phyloP scores from a whole-genome alignment of 2,329 filamentous ascomycete genomes.

The Fusarium caatingaense region DNA sequence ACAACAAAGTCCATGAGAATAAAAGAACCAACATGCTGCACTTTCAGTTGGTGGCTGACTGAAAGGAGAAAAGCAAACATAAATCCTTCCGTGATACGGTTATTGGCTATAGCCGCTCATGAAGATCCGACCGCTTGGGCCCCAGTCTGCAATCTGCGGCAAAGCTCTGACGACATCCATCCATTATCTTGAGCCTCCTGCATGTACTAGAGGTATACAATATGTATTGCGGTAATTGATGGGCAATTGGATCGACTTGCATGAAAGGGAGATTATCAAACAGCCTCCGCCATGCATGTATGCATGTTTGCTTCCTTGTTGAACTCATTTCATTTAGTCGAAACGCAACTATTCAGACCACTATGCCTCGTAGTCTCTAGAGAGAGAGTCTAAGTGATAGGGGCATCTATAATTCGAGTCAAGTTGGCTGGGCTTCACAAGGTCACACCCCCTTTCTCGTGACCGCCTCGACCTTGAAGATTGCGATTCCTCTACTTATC shows the following conservation, averaged over 20 bases:
- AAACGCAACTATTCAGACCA: constrained; percentile 21
- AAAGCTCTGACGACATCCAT: constrained; percentile 29
- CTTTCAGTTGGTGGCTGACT: constrained; percentile 5
- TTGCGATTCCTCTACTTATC: not conserved
- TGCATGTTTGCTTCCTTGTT: constrained; percentile 3
- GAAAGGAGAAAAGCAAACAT: constrained; percentile 22
- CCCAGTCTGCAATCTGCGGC: constrained; percentile 2
- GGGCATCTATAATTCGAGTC: not conserved
- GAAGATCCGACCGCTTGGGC: constrained; percentile 32
- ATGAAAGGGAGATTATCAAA: constrained; percentile 15
- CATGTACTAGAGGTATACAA: not conserved
- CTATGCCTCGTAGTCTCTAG: not conserved
- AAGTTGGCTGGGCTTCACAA: not conserved
- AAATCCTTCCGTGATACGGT: not conserved
- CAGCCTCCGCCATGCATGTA: constrained; percentile 18
- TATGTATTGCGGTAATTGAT: not conserved
- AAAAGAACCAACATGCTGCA: not conserved
- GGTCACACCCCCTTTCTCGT: constrained; percentile 37
- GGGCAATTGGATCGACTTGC: constrained; percentile 16
- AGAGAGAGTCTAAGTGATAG: constrained; percentile 14
- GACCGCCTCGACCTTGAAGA: constrained; percentile 9
- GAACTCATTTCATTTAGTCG: constrained; percentile 23
- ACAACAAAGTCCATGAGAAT: not conserved
- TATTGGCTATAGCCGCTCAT: constrained; percentile 12
- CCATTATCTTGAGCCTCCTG: constrained; percentile 17